Conservation (phyloP, 2,329 filamentous ascomycete species). For the Ustilaginoidea virens region DNA sequence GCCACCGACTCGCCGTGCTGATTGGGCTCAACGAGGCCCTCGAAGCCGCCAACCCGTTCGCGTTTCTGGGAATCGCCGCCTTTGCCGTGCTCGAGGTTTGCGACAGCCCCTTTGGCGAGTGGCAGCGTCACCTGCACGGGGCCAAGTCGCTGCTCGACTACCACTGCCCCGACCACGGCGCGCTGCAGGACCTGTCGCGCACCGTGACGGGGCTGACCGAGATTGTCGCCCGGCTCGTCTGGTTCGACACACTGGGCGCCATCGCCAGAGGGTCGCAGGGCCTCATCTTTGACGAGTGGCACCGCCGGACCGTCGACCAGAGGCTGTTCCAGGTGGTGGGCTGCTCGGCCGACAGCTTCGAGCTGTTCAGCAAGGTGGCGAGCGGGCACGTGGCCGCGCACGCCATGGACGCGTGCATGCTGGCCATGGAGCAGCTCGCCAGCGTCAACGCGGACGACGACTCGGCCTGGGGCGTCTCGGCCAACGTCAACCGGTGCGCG, state of each 20-base stretch:
- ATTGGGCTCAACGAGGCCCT: slow-evolving; percentile 22
- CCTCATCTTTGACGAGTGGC: slow-evolving; percentile 25
- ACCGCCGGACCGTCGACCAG: slow-evolving; percentile 17
- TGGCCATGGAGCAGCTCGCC: slow-evolving; percentile 13
- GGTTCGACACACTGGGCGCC: slow-evolving; percentile 23
- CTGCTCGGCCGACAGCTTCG: slow-evolving; percentile 20
- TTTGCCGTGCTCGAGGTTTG: slow-evolving; percentile 29
- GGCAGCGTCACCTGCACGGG: slow-evolving; percentile 23
- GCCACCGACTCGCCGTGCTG: slow-evolving; percentile 17
- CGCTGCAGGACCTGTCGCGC: slow-evolving; percentile 17
- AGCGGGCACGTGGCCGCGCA: slow-evolving; percentile 8
- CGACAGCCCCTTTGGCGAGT: slow-evolving; percentile 22
- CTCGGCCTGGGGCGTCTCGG: slow-evolving; percentile 10
- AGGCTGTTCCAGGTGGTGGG: slow-evolving; percentile 22
- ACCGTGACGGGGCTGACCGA: slow-evolving; percentile 20
- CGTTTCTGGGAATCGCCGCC: slow-evolving; percentile 25
- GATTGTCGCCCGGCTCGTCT: slow-evolving; percentile 22
- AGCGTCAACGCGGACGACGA: slow-evolving; percentile 6
- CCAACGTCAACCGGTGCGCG: slow-evolving; percentile 20
- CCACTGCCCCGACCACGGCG: slow-evolving; percentile 18
- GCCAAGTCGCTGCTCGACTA: slow-evolving; percentile 23
- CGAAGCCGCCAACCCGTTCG: slow-evolving; percentile 22
- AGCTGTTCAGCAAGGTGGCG: slow-evolving; percentile 18
- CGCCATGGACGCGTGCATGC: slow-evolving; percentile 8
- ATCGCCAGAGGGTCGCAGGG: slow-evolving; percentile 8